Evolutionary conservation across 2,329 filamentous ascomycete genomes (phyloP).

Genomic region (Monilinia fructigena): DNA sequence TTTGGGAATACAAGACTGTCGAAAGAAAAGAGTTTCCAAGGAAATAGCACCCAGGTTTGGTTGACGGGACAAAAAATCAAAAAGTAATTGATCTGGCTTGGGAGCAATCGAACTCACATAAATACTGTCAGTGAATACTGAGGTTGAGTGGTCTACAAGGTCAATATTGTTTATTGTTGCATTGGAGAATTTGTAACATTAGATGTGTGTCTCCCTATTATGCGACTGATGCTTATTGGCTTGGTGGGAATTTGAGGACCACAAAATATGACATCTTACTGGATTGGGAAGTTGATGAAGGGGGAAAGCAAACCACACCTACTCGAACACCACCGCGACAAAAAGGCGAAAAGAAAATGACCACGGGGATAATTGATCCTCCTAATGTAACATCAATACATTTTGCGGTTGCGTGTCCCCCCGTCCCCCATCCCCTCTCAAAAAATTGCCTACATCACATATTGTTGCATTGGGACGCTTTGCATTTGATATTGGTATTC

Average conservation of each 20-base stretch:
- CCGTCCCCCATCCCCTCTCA: too few relatives aligned
- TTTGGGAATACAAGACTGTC: neutral
- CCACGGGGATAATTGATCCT: neutral
- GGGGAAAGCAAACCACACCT: neutral
- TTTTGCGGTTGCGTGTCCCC: neutral
- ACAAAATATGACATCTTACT: neutral
- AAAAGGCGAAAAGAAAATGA: neutral
- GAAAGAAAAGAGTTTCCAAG: neutral
- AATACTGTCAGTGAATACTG: neutral
- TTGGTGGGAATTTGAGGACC: neutral
- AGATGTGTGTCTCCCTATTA: neutral
- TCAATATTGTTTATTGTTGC: slow-evolving; percentile 1
- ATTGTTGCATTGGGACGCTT: neutral
- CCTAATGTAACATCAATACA: neutral
- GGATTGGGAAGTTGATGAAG: neutral
- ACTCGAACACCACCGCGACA: neutral
- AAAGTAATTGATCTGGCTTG: neutral
- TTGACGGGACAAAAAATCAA: neutral
- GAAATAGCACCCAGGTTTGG: too few relatives aligned
- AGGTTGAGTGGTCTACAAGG: neutral
- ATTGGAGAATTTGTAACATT: neutral
- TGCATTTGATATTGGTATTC: neutral
- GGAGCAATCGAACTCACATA: neutral
- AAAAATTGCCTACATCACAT: too few relatives aligned
- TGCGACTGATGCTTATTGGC: neutral